Percentiles rank a stretch among this genome's conserved stretches.
These are phyloP conservation scores for Casuarina glauca DNA, from an alignment of 306 rosid genomes.

Conservation along the genomic window DNA sequence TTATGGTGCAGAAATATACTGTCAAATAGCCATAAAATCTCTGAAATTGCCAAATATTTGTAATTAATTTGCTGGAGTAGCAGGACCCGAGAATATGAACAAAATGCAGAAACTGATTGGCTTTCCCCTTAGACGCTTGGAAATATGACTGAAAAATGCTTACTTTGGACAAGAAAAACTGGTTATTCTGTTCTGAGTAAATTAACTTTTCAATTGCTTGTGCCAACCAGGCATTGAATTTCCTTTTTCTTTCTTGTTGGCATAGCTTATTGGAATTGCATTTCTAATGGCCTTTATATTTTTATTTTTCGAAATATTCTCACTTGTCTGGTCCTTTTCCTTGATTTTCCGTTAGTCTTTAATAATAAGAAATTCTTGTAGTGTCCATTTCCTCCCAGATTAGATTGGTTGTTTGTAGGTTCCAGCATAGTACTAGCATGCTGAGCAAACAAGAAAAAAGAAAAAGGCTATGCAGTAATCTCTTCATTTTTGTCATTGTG, in stretches of 20 bases:
- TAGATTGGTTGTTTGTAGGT: background rate
- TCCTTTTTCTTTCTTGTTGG: background rate
- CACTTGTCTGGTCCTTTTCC: background rate
- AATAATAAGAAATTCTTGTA: constrained; percentile 1
- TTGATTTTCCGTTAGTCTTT: background rate
- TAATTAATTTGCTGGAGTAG: background rate
- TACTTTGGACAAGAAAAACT: background rate
- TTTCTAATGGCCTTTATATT: background rate
- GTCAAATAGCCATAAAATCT: background rate
- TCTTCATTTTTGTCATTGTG: background rate
- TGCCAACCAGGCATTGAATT: background rate
- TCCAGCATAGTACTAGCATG: background rate
- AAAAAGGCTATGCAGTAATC: background rate
- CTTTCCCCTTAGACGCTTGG: background rate
- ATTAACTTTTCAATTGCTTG: background rate
- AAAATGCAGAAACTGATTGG: background rate
- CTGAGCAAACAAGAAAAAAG: background rate
- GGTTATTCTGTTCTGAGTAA: background rate
- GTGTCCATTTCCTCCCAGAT: background rate
- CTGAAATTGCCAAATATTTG: background rate
- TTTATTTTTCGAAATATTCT: background rate
- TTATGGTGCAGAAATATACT: background rate
- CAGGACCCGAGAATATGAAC: background rate
- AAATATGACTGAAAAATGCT: background rate
- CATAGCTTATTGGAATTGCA: background rate